These are phyloP conservation scores for Scortechinia acanthostroma DNA, from an alignment of 2,329 filamentous ascomycete genomes.

Conservation along the genomic window DNA sequence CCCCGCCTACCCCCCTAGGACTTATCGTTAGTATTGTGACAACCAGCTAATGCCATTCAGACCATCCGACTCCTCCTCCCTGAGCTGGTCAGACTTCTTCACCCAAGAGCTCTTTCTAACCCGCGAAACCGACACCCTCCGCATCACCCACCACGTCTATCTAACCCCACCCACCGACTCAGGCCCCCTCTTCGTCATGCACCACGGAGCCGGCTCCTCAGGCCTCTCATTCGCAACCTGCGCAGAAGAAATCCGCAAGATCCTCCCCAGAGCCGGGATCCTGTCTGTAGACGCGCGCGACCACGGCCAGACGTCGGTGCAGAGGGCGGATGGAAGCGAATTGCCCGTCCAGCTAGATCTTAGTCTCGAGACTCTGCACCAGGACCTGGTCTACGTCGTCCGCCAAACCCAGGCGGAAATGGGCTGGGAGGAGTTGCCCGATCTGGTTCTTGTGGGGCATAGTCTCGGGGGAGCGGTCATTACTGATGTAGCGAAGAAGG, in stretches of 20 bases:
- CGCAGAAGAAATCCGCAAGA: slow-evolving; percentile 68
- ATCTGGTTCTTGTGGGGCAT: slow-evolving; percentile 79
- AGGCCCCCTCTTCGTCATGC: slow-evolving; percentile 82
- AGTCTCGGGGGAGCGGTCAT: slow-evolving; percentile 88
- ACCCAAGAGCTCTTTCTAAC: slow-evolving; percentile 19
- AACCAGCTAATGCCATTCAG: no score
- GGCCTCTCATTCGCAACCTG: slow-evolving; percentile 85
- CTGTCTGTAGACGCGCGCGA: slow-evolving; percentile 80
- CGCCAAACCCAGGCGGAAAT: slow-evolving; percentile 59
- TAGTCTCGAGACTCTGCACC: slow-evolving; percentile 63
- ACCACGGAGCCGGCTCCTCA: slow-evolving; percentile 90
- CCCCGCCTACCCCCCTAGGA: no score
- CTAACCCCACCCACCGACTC: slow-evolving; percentile 71
- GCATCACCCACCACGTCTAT: slow-evolving; percentile 74
- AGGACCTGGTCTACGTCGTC: slow-evolving; percentile 68
- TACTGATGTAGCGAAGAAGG: slow-evolving; percentile 70
- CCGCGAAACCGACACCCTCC: slow-evolving; percentile 15
- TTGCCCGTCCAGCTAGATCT: slow-evolving; percentile 43
- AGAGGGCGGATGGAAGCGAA: slow-evolving; percentile 9
- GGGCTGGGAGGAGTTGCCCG: slow-evolving; percentile 68
- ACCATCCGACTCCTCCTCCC: slow-evolving; percentile 31
- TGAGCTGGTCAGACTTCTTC: slow-evolving; percentile 27
- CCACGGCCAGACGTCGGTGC: slow-evolving; percentile 67
- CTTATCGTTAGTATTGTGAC: no score
- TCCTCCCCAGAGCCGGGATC: slow-evolving; percentile 73